Base-by-base conservation (phyloP, 352 stramenopile species). In the Phytophthora pisi region DNA sequence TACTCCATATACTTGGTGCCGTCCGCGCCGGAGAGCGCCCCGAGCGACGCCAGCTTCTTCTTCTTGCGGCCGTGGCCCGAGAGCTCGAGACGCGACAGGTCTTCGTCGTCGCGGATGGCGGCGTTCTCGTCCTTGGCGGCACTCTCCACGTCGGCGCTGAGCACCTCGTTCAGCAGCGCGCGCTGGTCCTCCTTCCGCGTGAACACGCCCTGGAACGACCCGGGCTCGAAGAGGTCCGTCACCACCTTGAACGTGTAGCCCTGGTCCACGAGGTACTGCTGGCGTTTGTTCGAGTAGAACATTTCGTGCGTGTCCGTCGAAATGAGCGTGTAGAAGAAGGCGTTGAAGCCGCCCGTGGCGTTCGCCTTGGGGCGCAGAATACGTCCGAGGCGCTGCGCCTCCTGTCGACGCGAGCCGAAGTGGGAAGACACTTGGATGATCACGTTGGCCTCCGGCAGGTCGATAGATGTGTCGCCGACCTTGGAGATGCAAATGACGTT, bases 241-340 rank as follows among this genome's bases (percentile, higher is more conserved):
- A 99, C 96, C 61, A 99, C 98, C 84, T 99, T 99, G 82, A 99
- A 99, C 20, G 97, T 99, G 78, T 99, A 99, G 52, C 98, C 98
- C 75, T 99, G 98, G 79, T 99, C 98, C 61, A 99, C 97, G 18
- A 99, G 88, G 77, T 99, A 99, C 77, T 99, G 97, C 76, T 99
- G 97, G 3, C 98, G 87, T 75, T 99, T 99, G 57, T 98, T 97
- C 40, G 91, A 98, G 82, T 99, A 99, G 70, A 98, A 99, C 97
- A 99, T 99, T 69, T 99, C 98, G 70, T 98, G 91, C 50, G 98
- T 99, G 77, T 99, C 98, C 8, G 95, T 98, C 55, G 96, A 99
- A 50, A 99, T 98, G 24, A 99, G 85, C 31, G 98, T 99, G 85
- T 99, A 99, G 74, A 99, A 99, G 83, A 99, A 99, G 5, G 98